phyloP scores from a whole-genome alignment of 2,329 filamentous ascomycete genomes.

The Ophiostoma ulmi region DNA sequence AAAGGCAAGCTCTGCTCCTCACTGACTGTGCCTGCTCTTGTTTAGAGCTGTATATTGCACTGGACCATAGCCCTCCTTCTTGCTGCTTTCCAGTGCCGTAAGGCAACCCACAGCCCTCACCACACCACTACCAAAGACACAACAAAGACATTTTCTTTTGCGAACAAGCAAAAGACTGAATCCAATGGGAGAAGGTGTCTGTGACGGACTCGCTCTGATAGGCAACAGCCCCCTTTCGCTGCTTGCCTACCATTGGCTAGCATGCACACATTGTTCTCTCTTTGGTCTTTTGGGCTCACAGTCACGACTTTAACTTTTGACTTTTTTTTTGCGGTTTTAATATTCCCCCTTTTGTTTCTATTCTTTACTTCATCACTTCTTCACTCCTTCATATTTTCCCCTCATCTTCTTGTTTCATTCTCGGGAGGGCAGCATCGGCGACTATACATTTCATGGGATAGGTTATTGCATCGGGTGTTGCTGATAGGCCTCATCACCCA shows the following conservation, averaged over 20 bases:
- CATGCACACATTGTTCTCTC: not conserved
- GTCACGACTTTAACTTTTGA: not conserved
- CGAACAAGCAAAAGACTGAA: not conserved
- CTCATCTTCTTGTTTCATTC: not conserved
- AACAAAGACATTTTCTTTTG: constrained; percentile 9
- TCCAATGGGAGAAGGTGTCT: not conserved
- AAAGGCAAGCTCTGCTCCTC: constrained; percentile 38
- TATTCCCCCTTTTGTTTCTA: constrained; percentile 20
- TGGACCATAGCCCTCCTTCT: not conserved
- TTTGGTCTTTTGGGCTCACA: not conserved
- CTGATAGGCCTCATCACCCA: not conserved
- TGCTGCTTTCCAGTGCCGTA: not conserved
- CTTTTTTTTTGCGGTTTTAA: constrained; percentile 9
- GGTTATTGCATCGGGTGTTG: constrained; percentile 1
- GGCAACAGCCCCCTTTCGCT: not conserved
- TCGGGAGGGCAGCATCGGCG: not conserved
- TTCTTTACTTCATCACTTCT: not conserved
- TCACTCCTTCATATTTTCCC: not conserved
- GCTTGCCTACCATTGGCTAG: not conserved
- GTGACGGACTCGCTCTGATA: not conserved
- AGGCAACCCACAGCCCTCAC: constrained; percentile 6
- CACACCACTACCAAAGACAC: constrained; percentile 24
- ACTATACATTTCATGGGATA: not conserved
- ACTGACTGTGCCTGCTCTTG: constrained; percentile 15
- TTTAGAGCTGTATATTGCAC: not conserved